Percentiles rank a stretch among this genome's conserved stretches.
phyloP scores from a whole-genome alignment of 2,329 filamentous ascomycete species.

The Sclerotinia trifoliorum region DNA sequence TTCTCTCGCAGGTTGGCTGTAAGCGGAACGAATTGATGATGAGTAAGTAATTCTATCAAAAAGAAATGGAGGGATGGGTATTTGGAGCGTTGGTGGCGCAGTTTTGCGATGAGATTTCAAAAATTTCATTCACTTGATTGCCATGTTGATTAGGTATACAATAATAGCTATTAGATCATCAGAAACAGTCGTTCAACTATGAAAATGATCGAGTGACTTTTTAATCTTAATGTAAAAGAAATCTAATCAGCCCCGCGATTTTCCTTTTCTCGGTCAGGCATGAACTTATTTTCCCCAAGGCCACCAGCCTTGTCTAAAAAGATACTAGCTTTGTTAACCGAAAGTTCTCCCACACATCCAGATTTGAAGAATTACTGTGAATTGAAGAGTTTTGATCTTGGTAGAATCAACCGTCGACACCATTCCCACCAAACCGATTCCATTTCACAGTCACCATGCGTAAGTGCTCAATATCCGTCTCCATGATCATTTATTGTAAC shows the following conservation, averaged over 20 bases:
- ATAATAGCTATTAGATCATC: slow-evolving; percentile 23
- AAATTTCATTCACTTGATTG: slow-evolving; percentile 20
- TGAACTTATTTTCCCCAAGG: too few relatives aligned
- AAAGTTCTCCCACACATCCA: slow-evolving; percentile 25
- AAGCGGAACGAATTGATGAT: slow-evolving; percentile 57
- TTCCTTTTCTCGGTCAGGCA: neutral
- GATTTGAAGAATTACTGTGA: slow-evolving; percentile 18
- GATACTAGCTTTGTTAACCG: slow-evolving; percentile 21
- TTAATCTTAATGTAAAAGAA: neutral
- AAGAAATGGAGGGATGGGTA: slow-evolving; percentile 8
- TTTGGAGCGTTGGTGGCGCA: slow-evolving; percentile 20
- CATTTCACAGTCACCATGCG: slow-evolving; percentile 23
- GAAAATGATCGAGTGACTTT: neutral
- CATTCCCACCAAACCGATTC: slow-evolving; percentile 23
- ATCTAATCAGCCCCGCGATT: neutral
- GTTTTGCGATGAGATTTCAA: slow-evolving; percentile 18
- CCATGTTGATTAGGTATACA: slow-evolving; percentile 22
- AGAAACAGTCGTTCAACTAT: neutral
- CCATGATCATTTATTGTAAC: neutral
- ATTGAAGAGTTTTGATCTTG: slow-evolving; percentile 16
- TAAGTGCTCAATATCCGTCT: neutral
- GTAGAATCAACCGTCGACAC: slow-evolving; percentile 24
- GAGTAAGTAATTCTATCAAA: slow-evolving; percentile 18
- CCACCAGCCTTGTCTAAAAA: neutral
- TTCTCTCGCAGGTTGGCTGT: slow-evolving; percentile 52